phyloP scores from a whole-genome alignment of 768 basidiomycete species.

The Pleurotus citrinopileatus region DNA sequence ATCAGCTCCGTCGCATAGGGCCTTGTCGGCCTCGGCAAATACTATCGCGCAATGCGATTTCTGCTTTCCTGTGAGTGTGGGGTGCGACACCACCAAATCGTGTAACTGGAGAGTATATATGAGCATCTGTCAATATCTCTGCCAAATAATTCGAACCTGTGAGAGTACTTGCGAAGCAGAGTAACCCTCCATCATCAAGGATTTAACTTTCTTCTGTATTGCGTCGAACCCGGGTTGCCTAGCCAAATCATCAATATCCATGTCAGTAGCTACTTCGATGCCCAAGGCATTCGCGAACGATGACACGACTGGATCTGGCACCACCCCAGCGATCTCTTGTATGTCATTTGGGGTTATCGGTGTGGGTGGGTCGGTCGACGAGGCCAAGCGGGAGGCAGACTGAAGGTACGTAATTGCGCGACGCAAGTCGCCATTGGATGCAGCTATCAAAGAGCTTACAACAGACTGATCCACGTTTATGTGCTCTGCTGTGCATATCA shows the following conservation, averaged over 20 bases:
- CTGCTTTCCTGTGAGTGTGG: slow-evolving; percentile 72
- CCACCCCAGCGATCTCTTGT: slow-evolving; percentile 96
- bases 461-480: slow-evolving; percentile 58
- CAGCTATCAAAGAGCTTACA: slow-evolving; percentile 68
- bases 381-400: slow-evolving; percentile 86
- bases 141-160: slow-evolving; percentile 57
- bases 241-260: slow-evolving; percentile 38
- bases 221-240: slow-evolving; percentile 47
- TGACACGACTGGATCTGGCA: slow-evolving; percentile 71
- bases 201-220: slow-evolving; percentile 71
- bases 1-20: slow-evolving; percentile 92
- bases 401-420: slow-evolving; percentile 98
- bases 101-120: slow-evolving; percentile 67
- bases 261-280: slow-evolving; percentile 54
- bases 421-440: slow-evolving; percentile 90
- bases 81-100: slow-evolving; percentile 83
- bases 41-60: slow-evolving; percentile 80
- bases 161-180: slow-evolving; percentile 85
- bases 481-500: slow-evolving; percentile 78
- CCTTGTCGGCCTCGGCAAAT: slow-evolving; percentile 95
- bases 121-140: slow-evolving; percentile 5
- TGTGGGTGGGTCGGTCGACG: slow-evolving; percentile 68
- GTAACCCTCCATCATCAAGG: slow-evolving; percentile 84
- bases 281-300: slow-evolving; percentile 72
- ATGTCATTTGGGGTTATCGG: slow-evolving; percentile 77